A percentile compares a stretch with the other conserved stretches of the same genome.
phyloP scores from a whole-genome alignment of 208 protist genomes.

The Trypanosoma grayi region DNA sequence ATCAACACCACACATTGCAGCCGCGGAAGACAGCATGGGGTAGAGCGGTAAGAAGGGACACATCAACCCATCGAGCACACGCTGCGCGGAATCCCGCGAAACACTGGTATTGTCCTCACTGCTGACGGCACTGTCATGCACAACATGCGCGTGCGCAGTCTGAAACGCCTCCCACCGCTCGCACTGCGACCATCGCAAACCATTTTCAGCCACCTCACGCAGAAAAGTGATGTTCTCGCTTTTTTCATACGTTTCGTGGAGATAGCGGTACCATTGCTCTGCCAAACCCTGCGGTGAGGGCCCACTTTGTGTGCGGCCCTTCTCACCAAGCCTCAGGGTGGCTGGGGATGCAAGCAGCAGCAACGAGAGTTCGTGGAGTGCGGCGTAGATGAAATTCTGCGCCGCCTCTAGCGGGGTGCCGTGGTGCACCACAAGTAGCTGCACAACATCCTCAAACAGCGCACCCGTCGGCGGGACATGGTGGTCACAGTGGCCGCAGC shows the following conservation, averaged over 20 bases:
- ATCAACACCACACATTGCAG: not conserved
- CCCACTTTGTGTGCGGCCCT: not conserved
- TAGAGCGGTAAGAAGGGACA: slow-evolving; percentile 13
- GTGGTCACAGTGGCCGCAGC: slow-evolving; percentile 16
- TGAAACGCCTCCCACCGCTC: slow-evolving; percentile 56
- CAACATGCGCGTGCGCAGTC: slow-evolving; percentile 9
- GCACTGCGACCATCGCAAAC: slow-evolving; percentile 48
- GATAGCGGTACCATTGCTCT: slow-evolving; percentile 47
- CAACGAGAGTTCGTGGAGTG: slow-evolving; percentile 39
- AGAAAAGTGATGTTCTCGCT: slow-evolving; percentile 19
- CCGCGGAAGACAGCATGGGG: slow-evolving; percentile 14
- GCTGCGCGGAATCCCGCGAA: not conserved
- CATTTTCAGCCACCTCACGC: slow-evolving; percentile 35
- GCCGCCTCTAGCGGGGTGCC: slow-evolving; percentile 30
- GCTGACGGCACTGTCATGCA: not conserved
- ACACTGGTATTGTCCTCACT: not conserved
- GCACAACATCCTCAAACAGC: slow-evolving; percentile 48
- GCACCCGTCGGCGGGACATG: slow-evolving; percentile 22
- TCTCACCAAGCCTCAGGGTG: not conserved
- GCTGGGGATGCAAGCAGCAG: not conserved
- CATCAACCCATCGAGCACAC: slow-evolving; percentile 1
- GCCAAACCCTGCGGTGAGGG: slow-evolving; percentile 43
- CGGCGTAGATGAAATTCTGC: slow-evolving; percentile 78
- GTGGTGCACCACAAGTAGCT: slow-evolving; percentile 27
- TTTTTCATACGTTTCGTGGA: slow-evolving; percentile 37